Evolutionary conservation across 768 basidiomycete genomes (phyloP), one percentile per base, ranked within the genome.

Genomic region (Panaeolus cyanescens): DNA sequence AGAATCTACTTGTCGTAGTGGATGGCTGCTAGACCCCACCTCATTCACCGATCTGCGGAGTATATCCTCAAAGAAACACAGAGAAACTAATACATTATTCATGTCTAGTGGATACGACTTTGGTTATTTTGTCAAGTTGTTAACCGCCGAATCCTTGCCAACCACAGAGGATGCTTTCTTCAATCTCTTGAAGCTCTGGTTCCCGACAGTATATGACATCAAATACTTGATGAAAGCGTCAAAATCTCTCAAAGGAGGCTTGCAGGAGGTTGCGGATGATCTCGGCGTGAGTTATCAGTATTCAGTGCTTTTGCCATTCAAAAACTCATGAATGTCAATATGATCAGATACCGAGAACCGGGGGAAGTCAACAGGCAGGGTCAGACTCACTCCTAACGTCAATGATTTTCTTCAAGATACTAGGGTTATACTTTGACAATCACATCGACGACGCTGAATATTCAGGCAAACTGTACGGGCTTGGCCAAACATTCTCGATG

Each of bases 211-310:
- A 45, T 99, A 97, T 74, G 97, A 99, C 75, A 95, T 99, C 82
- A 99, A 98, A 76, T 95, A 90, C 75, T 85, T 99, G 75, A 95
- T 96, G 88, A 88, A 93, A 67, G 86, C 84, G 63, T 90, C 87
- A 61, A 95, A 95, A 74, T 83, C 90, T 58, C 82, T 92, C 65
- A 93, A 95, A 70, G 96, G 96, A 7, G 88, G 90, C 1, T 76
- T 99, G 57, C 96, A 98, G 73, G 94, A 99, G 64, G 91, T 99
- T 30, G 96, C 96, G 39, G 95, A 99, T 68, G 94, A 96, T 68
- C 88, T 99, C 54, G 92, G 93, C 64, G 96, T 98, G 73, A 65
- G 88, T 81, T 50, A 19, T 61, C 50, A 42, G 55, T 60, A 42
- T 32, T 32, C 42, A 59, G 32, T 34, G 8, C 58, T 33, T 58